Base-by-base conservation (phyloP, 2,329 filamentous ascomycete genomes). In the Dothideomycetes sp. region DNA sequence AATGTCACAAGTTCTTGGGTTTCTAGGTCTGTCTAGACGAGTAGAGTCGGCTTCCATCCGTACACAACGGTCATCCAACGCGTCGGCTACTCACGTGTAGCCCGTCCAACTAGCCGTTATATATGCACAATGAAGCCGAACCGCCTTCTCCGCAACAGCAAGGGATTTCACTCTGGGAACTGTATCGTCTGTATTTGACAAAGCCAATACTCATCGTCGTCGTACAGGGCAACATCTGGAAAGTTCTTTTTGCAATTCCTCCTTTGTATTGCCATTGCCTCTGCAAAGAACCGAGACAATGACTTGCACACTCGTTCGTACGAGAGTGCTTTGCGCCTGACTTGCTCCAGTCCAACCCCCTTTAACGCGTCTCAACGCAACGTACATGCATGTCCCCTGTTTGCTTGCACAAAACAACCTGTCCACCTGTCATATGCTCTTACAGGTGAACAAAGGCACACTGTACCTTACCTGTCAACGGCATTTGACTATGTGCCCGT, bases 331-430 rank as follows among this genome's bases (percentile, higher is more conserved):
- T 33, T 16, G 10, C 22, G 13, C 30, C 30, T 27, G 20, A 22
- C 13, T 4, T 13, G 13, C 27, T 27, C 5, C 30, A n/a, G n/a
- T n/a, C n/a, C n/a, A n/a, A n/a, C 19, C 37, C 37, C 37, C 37
- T 33, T 41, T 41, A n/a, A 33, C 37, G 37, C 37, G 37, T 41
- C 33, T 33, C 22, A n/a, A n/a, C n/a, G n/a, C 37, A 41, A 41
- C 37, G 37, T 30, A 24, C 37, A 29, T 41, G 37, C 37, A 41
- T 41, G 37, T 28, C 23, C 37, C n/a, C n/a, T n/a, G n/a, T n/a
- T n/a, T n/a, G n/a, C n/a, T n/a, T n/a, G n/a, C n/a, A n/a, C n/a
- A 41, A 33, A 12, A 33, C 30, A 33, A 33, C 37, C 27, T 30
- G 30, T 28, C 20, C 20, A 27, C 15, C 22, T 40, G 36, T 40